Evolutionary conservation across 805 yeast genomes (phyloP).

Genomic region (Saccharomycopsis babjevae): DNA sequence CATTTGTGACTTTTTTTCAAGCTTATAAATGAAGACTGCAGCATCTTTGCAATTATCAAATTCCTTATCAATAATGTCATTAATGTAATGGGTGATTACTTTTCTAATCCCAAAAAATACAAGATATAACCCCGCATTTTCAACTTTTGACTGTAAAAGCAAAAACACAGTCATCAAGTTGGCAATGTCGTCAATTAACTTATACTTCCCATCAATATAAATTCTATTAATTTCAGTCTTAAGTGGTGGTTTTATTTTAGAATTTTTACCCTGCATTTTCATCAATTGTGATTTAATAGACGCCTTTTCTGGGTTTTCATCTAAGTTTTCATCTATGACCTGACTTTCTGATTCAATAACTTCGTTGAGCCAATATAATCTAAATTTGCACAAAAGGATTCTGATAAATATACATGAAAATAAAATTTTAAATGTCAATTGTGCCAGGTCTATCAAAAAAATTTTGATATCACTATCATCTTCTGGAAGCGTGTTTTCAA

Average conservation of each 20-base stretch:
- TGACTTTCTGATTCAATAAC: conserved; percentile 3
- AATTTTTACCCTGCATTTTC: background rate
- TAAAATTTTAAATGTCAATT: conserved; percentile 27
- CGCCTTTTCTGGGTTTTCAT: background rate
- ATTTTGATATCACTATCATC: conserved; percentile 25
- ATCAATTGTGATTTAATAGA: conserved; percentile 2
- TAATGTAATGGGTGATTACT: conserved; percentile 3
- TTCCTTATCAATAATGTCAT: conserved; percentile 6
- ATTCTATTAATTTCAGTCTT: conserved; percentile 14
- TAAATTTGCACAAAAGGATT: conserved; percentile 17
- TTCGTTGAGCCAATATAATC: conserved; percentile 7
- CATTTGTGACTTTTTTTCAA: conserved; percentile 4
- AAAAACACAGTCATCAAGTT: conserved; percentile 33
- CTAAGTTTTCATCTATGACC: conserved; percentile 1
- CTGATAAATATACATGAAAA: conserved; percentile 27
- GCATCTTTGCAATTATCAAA: background rate
- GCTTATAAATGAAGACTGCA: background rate
- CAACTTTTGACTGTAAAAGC: conserved; percentile 44
- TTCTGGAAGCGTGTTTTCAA: conserved; percentile 5
- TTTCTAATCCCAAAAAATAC: conserved; percentile 27
- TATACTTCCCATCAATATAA: conserved; percentile 20
- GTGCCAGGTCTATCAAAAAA: conserved; percentile 28
- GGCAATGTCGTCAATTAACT: conserved; percentile 27
- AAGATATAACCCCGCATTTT: conserved; percentile 45
- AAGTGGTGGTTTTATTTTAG: background rate